Base-by-base conservation (phyloP, 345 rosid genomes). In the Nephelium lappaceum region DNA sequence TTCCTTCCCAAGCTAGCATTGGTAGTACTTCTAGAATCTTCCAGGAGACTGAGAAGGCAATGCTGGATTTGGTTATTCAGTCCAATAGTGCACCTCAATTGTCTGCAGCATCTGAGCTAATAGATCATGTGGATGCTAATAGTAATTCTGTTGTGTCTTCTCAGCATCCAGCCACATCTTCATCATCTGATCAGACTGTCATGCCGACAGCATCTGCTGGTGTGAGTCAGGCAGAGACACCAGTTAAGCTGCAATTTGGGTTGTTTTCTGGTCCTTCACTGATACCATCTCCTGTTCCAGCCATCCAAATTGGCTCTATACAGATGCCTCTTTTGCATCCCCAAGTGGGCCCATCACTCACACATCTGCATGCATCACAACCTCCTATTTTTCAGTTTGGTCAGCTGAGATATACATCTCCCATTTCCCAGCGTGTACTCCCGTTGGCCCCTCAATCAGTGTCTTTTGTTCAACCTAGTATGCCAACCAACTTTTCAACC, bases 271-370 rank as follows among this genome's bases (percentile, higher is more conserved):
- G 98, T 78, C 98, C 95, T 72, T 86, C 98, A 49, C 77, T 97
- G 79, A 91, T 94, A 74, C 96, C 98, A 72, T 91, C 99, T 67
- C 95, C 98, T 39, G 89, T 90, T 81, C 98, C 97, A 71, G 98
- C 99, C 76, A 97, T 97, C 82, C 99, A 97, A 86, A 97, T 97
- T 82, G 99, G 99, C 85, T 93, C 99, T 77, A 96, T 96, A 82
- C 97, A 94, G 89, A 94, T 94, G 99, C 99, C 99, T 78, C 99
- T 97, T 85, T 83, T 97, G 62, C 91, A 92, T 87, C 91, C 97
- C 47, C 97, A 89, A 60, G 86, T 85, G 72, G 90, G 89, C 51
- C 80, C 92, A 78, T 87, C 98, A 27, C 84, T 88, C 53, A 45
- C 86, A 47, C 93, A 91, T 71, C 80, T 88, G 84, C 98, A 88